phyloP scores from a whole-genome alignment of 345 rosid genomes.

The Gossypium raimondii region DNA sequence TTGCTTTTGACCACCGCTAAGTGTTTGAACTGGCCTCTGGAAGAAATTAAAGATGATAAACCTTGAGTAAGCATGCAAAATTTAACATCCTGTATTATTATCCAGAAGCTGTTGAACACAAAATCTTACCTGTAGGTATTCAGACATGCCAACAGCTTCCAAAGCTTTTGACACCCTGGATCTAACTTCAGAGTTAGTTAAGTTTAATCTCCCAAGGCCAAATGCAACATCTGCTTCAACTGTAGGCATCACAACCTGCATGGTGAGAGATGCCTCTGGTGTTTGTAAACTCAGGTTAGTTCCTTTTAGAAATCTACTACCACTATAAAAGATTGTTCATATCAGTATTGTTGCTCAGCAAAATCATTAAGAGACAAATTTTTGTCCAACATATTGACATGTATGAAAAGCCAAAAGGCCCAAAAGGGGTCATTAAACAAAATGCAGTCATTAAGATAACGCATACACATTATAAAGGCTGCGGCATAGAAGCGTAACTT shows the following conservation, averaged over 20 bases:
- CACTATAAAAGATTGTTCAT: neutral
- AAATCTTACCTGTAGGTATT: constrained; percentile 49
- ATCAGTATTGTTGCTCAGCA: neutral
- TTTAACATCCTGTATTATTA: neutral
- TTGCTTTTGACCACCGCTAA: constrained; percentile 97
- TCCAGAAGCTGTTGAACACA: neutral
- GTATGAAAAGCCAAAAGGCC: neutral
- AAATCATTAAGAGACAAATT: neutral
- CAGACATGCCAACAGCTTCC: constrained; percentile 75
- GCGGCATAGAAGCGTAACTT: neutral
- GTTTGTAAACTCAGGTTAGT: neutral
- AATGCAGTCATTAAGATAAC: neutral
- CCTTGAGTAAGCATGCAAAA: neutral
- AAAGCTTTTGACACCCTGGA: constrained; percentile 60
- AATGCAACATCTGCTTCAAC: constrained; percentile 93
- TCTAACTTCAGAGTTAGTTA: constrained; percentile 54
- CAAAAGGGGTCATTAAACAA: neutral
- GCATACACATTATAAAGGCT: neutral
- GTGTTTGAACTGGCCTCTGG: constrained; percentile 93
- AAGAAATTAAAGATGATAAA: constrained; percentile 18
- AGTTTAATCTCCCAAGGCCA: constrained; percentile 76
- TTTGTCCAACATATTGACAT: neutral
- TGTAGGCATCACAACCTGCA: constrained; percentile 95
- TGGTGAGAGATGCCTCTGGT: constrained; percentile 4
- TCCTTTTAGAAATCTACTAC: neutral